phyloP scores from a whole-genome alignment of 2,329 filamentous ascomycete species.

The Davidsoniella virescens region DNA sequence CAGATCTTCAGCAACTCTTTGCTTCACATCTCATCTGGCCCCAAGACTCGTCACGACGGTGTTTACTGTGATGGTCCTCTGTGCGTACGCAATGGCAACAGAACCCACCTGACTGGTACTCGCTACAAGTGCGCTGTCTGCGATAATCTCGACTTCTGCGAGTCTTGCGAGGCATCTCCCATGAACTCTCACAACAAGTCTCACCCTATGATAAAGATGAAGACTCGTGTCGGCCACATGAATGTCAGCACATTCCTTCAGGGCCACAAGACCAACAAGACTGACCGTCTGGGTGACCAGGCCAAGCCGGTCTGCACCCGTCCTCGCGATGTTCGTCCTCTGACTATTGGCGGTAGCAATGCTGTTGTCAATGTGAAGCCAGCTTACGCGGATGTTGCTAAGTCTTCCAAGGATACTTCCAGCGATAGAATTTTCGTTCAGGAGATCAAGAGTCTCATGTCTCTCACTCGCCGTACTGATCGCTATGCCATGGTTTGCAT shows the following conservation, averaged over 20 bases:
- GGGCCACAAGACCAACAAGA: slow-evolving; percentile 46
- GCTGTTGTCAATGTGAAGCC: slow-evolving; percentile 15
- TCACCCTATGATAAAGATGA: slow-evolving; percentile 96
- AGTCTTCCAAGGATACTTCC: slow-evolving; percentile 7
- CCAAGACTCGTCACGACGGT: slow-evolving; percentile 49
- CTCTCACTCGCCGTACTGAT: slow-evolving; percentile 6
- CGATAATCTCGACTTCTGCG: slow-evolving; percentile 88
- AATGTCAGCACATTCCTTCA: slow-evolving; percentile 62
- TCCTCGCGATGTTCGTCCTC: not conserved
- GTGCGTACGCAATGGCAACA: slow-evolving; percentile 41
- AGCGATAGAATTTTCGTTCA: too few relatives aligned
- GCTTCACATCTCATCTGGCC: slow-evolving; percentile 45
- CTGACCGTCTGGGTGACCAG: slow-evolving; percentile 57
- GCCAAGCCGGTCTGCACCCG: not conserved
- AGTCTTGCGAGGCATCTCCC: slow-evolving; percentile 79
- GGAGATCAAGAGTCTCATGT: slow-evolving; percentile 13
- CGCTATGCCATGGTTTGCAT: slow-evolving; percentile 47
- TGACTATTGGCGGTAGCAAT: slow-evolving; percentile 3
- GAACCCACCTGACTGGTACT: slow-evolving; percentile 64
- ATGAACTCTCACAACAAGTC: slow-evolving; percentile 77
- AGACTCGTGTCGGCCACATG: slow-evolving; percentile 76
- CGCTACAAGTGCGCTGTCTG: slow-evolving; percentile 97
- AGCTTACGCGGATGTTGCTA: slow-evolving; percentile 1
- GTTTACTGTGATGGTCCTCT: slow-evolving; percentile 92
- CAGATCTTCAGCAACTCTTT: slow-evolving; percentile 32